phyloP scores from a whole-genome alignment of 805 yeast genomes.

The Ogataea pilisensis region DNA sequence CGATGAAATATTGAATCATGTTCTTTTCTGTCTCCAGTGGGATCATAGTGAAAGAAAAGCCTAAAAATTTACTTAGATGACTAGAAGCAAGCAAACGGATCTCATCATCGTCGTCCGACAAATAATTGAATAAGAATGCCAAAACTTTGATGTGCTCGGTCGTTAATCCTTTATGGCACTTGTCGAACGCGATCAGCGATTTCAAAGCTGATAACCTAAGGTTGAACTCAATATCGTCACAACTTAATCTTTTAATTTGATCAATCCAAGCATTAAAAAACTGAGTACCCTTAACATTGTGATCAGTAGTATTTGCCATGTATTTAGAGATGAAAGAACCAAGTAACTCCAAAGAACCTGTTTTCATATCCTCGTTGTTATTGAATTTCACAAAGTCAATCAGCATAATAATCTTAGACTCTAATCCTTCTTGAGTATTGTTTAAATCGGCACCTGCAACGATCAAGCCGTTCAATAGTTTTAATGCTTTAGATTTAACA shows the following conservation, averaged over 20 bases:
- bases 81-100: constrained; percentile 47
- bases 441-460: constrained; percentile 3
- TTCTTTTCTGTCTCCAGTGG: constrained; percentile 32
- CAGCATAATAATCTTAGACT: constrained; percentile 27
- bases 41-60: constrained; percentile 19
- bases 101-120: constrained; percentile 66
- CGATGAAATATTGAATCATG: constrained; percentile 16
- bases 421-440: constrained; percentile 13
- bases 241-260: constrained; percentile 26
- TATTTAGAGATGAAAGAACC: constrained; percentile 30
- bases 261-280: constrained; percentile 26
- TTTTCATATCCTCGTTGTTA: constrained; percentile 42
- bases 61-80: constrained; percentile 33
- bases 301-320: neutral
- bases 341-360: constrained; percentile 46
- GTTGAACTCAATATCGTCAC: constrained; percentile 43
- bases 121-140: constrained; percentile 31
- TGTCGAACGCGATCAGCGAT: constrained; percentile 36
- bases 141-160: constrained; percentile 6
- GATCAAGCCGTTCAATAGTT: constrained; percentile 28
- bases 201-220: constrained; percentile 42
- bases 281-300: constrained; percentile 4
- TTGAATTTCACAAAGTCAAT: constrained; percentile 25
- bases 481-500: constrained; percentile 40
- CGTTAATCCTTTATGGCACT: constrained; percentile 4